phyloP scores from a whole-genome alignment of 768 basidiomycete species.

The Podaxis mareebaensis region DNA sequence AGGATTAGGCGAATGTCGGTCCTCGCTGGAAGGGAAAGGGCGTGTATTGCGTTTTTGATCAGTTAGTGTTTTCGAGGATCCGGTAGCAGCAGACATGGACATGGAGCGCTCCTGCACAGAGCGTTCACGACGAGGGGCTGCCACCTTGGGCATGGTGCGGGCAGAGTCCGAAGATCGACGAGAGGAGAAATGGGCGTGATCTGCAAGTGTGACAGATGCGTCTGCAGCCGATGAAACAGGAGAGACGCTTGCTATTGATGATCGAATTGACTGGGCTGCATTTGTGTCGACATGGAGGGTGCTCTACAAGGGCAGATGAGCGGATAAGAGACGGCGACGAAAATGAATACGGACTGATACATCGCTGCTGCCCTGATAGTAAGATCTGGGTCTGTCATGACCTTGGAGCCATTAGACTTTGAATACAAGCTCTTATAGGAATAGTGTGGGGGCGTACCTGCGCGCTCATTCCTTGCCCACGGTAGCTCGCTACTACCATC shows the following conservation, averaged over 20 bases:
- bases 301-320: constrained; percentile 23
- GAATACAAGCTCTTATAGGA: neutral
- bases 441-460: constrained; percentile 37
- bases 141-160: constrained; percentile 55
- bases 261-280: constrained; percentile 40
- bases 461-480: constrained; percentile 49
- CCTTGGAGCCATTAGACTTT: neutral
- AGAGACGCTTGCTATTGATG: constrained; percentile 37
- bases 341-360: constrained; percentile 16
- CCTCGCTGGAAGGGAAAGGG: constrained; percentile 35
- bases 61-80: constrained; percentile 47
- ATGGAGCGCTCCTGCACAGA: constrained; percentile 68
- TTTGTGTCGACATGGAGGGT: constrained; percentile 61
- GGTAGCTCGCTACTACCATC: constrained; percentile 58
- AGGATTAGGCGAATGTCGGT: constrained; percentile 40
- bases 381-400: constrained; percentile 6
- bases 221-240: constrained; percentile 28
- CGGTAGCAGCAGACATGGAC: constrained; percentile 70
- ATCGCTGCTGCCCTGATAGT: neutral
- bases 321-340: constrained; percentile 5
- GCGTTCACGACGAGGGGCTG: constrained; percentile 58
- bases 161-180: constrained; percentile 74
- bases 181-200: constrained; percentile 33
- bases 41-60: constrained; percentile 33
- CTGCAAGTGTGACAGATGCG: constrained; percentile 36